Percentiles rank a stretch among this genome's conserved stretches.
Conservation (phyloP, 176 grass and related monocot genomes). For the Eleusine coracana region DNA sequence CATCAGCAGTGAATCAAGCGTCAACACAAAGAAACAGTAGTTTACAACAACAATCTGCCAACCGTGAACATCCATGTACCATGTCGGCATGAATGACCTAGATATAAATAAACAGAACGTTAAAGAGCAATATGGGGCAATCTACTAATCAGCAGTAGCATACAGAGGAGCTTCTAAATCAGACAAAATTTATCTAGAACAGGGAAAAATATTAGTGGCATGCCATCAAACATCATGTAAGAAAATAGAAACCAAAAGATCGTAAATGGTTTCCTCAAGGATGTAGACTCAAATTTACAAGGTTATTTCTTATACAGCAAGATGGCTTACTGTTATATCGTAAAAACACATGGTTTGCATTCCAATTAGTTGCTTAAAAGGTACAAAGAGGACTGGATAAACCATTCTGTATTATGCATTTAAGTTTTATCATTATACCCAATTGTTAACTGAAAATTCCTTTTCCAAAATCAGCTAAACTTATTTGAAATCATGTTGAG, state of each 20-base stretch:
- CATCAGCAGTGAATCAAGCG: neutral
- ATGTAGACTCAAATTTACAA: neutral
- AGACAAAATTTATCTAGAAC: neutral
- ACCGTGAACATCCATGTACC: conserved; percentile 7
- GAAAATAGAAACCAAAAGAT: neutral
- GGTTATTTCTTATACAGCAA: neutral
- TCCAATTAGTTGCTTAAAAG: neutral
- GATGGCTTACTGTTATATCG: neutral
- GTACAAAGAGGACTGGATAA: neutral
- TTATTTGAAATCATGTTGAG: conserved; percentile 18
- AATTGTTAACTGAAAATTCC: conserved; percentile 16
- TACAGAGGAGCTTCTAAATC: conserved; percentile 16
- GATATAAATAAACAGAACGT: conserved; percentile 19
- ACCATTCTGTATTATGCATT: neutral
- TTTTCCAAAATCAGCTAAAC: neutral
- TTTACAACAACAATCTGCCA: conserved; percentile 48
- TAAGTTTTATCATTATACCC: conserved; percentile 5
- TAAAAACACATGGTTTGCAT: neutral
- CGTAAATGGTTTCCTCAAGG: neutral
- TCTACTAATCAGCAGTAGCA: conserved; percentile 1
- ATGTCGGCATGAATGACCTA: conserved; percentile 31
- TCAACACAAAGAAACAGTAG: conserved; percentile 16
- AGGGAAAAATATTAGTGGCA: neutral
- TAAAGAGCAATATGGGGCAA: conserved; percentile 17
- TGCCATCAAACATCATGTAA: neutral